phyloP scores from a whole-genome alignment of 169 alveolate genomes.

The Eimeria zaria region DNA sequence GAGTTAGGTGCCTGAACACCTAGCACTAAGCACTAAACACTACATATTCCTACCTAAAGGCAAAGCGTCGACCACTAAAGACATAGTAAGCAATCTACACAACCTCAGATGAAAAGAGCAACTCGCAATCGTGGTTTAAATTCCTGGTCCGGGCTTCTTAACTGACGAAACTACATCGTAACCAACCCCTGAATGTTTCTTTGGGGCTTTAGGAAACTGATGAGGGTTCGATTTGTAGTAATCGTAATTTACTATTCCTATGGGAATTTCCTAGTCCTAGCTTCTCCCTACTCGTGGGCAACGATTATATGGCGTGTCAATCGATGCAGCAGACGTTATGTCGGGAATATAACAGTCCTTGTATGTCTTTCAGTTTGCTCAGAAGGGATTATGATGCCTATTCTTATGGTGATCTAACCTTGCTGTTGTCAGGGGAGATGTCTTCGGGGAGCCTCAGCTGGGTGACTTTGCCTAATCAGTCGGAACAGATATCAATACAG shows the following conservation, averaged over 20 bases:
- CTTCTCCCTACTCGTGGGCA: not conserved
- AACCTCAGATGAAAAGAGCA: not conserved
- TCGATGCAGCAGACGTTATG: not conserved
- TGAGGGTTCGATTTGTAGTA: too few relatives aligned
- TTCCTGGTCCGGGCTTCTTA: too few relatives aligned
- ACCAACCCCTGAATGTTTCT: not conserved
- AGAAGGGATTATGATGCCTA: not conserved
- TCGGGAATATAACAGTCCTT: not conserved
- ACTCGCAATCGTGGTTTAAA: not conserved
- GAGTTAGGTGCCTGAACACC: not conserved
- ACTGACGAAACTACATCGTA: not conserved
- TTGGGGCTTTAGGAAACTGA: not conserved
- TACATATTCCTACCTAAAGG: not conserved
- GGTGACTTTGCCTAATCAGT: slow-evolving; percentile 55
- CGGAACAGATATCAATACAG: not conserved
- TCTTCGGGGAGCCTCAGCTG: slow-evolving; percentile 81
- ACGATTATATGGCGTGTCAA: not conserved
- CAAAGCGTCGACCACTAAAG: not conserved
- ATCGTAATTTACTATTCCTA: not conserved
- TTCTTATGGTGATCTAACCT: not conserved
- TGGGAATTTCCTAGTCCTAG: not conserved
- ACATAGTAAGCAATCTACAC: not conserved
- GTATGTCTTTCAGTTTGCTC: not conserved
- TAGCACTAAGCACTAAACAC: not conserved
- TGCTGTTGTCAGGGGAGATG: slow-evolving; percentile 45